Evolutionary conservation across 345 rosid species (phyloP).

Genomic region (Kandelia obovata): DNA sequence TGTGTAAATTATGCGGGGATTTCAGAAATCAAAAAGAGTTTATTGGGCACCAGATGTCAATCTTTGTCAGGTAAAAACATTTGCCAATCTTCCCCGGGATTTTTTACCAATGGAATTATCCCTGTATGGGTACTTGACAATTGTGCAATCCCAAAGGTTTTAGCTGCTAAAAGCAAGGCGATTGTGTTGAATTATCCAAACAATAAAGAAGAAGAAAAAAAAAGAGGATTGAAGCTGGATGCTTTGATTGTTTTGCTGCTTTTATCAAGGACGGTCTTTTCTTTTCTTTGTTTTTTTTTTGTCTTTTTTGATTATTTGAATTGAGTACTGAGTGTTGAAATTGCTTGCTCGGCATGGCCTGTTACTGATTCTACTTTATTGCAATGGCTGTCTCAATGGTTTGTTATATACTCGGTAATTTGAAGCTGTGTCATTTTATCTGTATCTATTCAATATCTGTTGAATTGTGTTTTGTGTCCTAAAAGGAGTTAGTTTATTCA

Average conservation of each 20-base stretch:
- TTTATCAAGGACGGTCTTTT: not conserved
- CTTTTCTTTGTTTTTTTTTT: no score
- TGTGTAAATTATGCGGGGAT: slow-evolving; percentile 67
- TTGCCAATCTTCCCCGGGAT: slow-evolving; percentile 4
- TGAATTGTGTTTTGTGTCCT: not conserved
- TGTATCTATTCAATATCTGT: not conserved
- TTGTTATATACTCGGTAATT: not conserved
- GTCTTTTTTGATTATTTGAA: no score
- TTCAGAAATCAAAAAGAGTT: slow-evolving; percentile 77
- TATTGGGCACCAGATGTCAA: slow-evolving; percentile 91
- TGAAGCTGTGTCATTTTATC: not conserved
- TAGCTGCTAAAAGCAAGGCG: no score
- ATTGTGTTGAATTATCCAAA: no score
- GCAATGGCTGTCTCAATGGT: not conserved
- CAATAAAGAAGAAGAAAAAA: no score
- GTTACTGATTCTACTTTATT: not conserved
- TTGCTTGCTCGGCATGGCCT: no score
- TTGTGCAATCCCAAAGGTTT: not conserved
- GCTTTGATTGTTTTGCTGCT: not conserved
- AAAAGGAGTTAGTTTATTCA: not conserved
- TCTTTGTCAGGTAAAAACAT: slow-evolving; percentile 88
- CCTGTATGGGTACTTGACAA: not conserved
- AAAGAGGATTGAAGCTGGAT: no score
- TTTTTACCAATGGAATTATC: not conserved
- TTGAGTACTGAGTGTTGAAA: no score